Percentiles rank a stretch among this genome's conserved stretches.
These are phyloP conservation scores for Draba incana DNA, from an alignment of 345 rosid species.

Conservation along the genomic window DNA sequence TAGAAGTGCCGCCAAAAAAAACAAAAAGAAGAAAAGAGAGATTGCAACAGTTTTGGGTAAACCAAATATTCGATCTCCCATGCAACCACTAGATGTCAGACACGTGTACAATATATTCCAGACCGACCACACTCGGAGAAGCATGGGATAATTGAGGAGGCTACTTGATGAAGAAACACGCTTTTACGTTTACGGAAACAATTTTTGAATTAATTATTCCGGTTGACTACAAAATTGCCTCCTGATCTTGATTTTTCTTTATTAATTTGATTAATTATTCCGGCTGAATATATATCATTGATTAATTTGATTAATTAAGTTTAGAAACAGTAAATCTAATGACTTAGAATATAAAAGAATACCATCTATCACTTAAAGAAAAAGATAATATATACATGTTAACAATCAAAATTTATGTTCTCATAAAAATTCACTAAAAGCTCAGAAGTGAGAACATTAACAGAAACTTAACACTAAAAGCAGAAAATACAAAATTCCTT, in stretches of 20 bases:
- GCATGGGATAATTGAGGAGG: slow-evolving; percentile 36
- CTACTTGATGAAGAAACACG: slow-evolving; percentile 44
- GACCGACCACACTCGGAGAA: slow-evolving; percentile 42
- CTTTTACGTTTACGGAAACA: slow-evolving; percentile 1
- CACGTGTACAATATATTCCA: slow-evolving; percentile 38
- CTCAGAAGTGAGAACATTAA: background rate
- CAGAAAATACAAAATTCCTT: too few relatives aligned
- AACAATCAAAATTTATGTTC: background rate
- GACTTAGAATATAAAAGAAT: background rate
- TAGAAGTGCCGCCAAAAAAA: slow-evolving; percentile 40
- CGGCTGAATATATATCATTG: background rate
- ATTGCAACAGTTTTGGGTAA: slow-evolving; percentile 44
- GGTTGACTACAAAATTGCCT: slow-evolving; percentile 15
- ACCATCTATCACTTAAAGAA: background rate
- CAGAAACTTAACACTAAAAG: too few relatives aligned
- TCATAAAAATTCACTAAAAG: background rate
- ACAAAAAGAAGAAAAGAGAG: background rate
- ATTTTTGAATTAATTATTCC: slow-evolving; percentile 18
- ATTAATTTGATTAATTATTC: background rate
- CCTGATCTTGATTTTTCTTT: background rate
- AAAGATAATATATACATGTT: background rate
- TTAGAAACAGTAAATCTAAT: background rate
- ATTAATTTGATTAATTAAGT: background rate
- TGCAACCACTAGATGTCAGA: slow-evolving; percentile 13
- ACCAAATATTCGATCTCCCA: slow-evolving; percentile 40